Base-by-base conservation (phyloP, 2,329 filamentous ascomycete genomes). In the Alternaria atra region DNA sequence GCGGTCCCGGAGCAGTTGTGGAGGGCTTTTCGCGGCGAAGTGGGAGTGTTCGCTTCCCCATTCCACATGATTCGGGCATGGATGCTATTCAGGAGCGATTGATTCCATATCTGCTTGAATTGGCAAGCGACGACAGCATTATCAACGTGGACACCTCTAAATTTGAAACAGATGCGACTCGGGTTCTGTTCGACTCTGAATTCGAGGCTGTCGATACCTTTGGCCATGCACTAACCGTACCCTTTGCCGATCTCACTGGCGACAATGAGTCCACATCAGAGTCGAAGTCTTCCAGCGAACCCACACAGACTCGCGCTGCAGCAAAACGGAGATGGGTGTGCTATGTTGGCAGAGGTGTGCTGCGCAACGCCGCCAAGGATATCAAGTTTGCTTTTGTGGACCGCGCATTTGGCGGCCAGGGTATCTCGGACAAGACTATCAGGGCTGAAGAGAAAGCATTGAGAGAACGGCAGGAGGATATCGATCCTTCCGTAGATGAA, bases 331-430 rank as follows among this genome's bases (percentile, higher is more conserved):
- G 86, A 68, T 91, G 89, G 89, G 86, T 82, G 5, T 78, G 86
- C 55, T 85, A 85, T 55, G 85, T 90, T 15, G 86, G 84, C 1
- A 81, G 87, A 56, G 86, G 87, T 1, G 67, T 90, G 2, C 71
- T 91, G 47, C 83, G 88, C 79, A 85, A 85, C 66, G 84, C 84
- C 20, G 83, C 82, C 0, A 83, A 84, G 62, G 83, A 81, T 2
- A 80, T 90, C 46, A 84, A 85, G 42, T 89, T 85, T 73, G 79
- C 81, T 15, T 84, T 84, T 63, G 84, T 88, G 20, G 87, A 89
- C 69, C 82, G 83, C 32, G 86, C 87, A 4, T 90, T 89, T 75
- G 87, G 88, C 32, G 88, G 88, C 0, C 73, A 85, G n/a, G 84
- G 84, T 6, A 79, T 82, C 12, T 75, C 78, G 2, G 68, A 84